A percentile compares a stretch with the other conserved stretches of the same genome.
These are phyloP conservation scores for Cytospora piceae DNA, from an alignment of 2,329 filamentous ascomycete species.

Conservation along the genomic window DNA sequence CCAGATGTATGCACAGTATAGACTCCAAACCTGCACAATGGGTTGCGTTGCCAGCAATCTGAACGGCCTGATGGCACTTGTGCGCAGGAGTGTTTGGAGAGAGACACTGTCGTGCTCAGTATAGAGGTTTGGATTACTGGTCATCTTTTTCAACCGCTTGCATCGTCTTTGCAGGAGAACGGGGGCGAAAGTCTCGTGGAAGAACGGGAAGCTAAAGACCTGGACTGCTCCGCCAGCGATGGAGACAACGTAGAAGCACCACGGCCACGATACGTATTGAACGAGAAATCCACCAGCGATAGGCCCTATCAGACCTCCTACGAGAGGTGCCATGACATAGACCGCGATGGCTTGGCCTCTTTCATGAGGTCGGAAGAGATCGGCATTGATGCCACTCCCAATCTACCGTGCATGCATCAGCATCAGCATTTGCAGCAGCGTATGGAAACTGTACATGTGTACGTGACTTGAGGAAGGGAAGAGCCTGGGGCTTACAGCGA, in stretches of 20 bases:
- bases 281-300: constrained; percentile 69
- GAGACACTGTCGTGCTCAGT: constrained; percentile 51
- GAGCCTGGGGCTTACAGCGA: neutral
- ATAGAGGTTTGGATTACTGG: constrained; percentile 52
- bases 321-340: constrained; percentile 64
- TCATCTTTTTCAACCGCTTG: constrained; percentile 56
- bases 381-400: constrained; percentile 14
- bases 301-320: constrained; percentile 68
- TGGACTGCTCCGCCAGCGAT: constrained; percentile 65
- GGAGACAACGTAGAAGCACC: constrained; percentile 67
- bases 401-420: neutral
- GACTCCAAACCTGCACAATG: constrained; percentile 54
- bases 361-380: constrained; percentile 61
- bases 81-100: constrained; percentile 47
- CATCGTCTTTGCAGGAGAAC: constrained; percentile 64
- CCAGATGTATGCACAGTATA: constrained; percentile 53
- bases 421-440: neutral
- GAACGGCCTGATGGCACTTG: constrained; percentile 22
- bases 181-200: constrained; percentile 68
- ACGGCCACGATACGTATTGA: constrained; percentile 64
- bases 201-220: constrained; percentile 58
- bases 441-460: neutral
- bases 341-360: constrained; percentile 65
- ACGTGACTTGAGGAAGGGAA: neutral
- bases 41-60: constrained; percentile 55